A percentile compares a stretch with the other conserved stretches of the same genome.
These are phyloP conservation scores for Artemisia annua DNA, from an alignment of 129 eudicot genomes.

Conservation along the genomic window DNA sequence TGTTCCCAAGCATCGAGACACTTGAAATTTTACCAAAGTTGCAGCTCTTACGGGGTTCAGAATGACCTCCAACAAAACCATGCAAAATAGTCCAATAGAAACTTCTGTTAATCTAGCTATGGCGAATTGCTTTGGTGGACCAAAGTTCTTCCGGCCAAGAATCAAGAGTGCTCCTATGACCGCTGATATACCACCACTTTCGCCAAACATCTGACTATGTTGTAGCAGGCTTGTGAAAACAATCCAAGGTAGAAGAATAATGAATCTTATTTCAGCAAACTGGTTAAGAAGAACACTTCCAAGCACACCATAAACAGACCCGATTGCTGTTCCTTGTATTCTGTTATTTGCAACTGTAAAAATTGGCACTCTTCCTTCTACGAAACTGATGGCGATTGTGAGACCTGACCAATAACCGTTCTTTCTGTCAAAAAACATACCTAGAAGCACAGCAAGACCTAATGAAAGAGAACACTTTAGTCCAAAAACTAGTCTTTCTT, in stretches of 20 bases:
- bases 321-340: constrained; percentile 90
- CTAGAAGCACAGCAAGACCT: constrained; percentile 65
- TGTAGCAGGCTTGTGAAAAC: constrained; percentile 67
- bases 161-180: constrained; percentile 77
- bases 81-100: constrained; percentile 62
- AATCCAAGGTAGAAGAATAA: constrained; percentile 78
- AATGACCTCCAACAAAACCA: constrained; percentile 54
- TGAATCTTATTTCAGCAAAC: constrained; percentile 43
- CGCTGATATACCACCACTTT: constrained; percentile 72
- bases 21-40: constrained; percentile 55
- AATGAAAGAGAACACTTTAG: constrained; percentile 73
- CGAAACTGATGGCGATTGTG: constrained; percentile 77
- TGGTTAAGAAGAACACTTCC: constrained; percentile 52
- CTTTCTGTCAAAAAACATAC: constrained; percentile 56
- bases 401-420: constrained; percentile 90
- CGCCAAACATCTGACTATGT: constrained; percentile 70
- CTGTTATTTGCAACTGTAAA: constrained; percentile 70
- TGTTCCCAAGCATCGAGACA: constrained; percentile 38
- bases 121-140: constrained; percentile 66
- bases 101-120: constrained; percentile 74
- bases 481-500: constrained; percentile 46
- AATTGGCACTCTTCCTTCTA: constrained; percentile 50
- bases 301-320: constrained; percentile 73
- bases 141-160: constrained; percentile 69
- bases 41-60: constrained; percentile 60